A percentile compares a stretch with the other conserved stretches of the same genome.
phyloP scores from a whole-genome alignment of 1,139 yeast genomes.

The Geotrichum carabidarum region DNA sequence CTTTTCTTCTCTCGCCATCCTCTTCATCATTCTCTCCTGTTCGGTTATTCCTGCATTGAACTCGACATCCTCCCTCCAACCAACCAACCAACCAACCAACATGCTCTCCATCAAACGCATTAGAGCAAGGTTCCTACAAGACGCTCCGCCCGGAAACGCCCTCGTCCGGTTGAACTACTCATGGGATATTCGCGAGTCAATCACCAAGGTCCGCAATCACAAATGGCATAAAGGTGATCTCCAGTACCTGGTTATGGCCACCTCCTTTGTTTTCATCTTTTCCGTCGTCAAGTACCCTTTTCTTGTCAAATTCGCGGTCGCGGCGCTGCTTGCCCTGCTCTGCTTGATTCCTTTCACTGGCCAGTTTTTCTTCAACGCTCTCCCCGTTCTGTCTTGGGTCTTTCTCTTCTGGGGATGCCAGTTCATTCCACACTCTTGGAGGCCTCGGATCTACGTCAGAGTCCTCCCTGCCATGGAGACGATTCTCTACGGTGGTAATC shows the following conservation, averaged over 20 bases:
- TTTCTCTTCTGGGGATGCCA: constrained; percentile 76
- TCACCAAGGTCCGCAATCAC: constrained; percentile 49
- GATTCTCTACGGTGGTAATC: constrained; percentile 86
- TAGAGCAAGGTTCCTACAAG: constrained; percentile 37
- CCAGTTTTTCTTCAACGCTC: constrained; percentile 79
- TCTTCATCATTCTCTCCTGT: not conserved
- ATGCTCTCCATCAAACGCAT: constrained; percentile 23
- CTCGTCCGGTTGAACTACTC: constrained; percentile 58
- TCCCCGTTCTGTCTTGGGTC: constrained; percentile 87
- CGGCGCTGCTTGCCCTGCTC: constrained; percentile 35
- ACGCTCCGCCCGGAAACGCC: constrained; percentile 53
- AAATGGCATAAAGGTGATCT: constrained; percentile 39
- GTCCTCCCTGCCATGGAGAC: constrained; percentile 93
- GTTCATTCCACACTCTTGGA: constrained; percentile 68
- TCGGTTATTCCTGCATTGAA: not conserved
- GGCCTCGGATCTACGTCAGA: constrained; percentile 87
- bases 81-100: not conserved
- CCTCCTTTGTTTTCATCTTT: constrained; percentile 38
- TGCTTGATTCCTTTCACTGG: constrained; percentile 69
- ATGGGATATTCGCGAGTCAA: constrained; percentile 49
- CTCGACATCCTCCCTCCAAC: not conserved
- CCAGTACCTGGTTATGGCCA: constrained; percentile 39
- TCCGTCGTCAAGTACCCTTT: constrained; percentile 55
- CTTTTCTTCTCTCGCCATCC: too few relatives aligned
- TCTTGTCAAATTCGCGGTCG: constrained; percentile 35